Conservation (phyloP, 805 yeast species). For the Kockiozyma suomiensis region DNA sequence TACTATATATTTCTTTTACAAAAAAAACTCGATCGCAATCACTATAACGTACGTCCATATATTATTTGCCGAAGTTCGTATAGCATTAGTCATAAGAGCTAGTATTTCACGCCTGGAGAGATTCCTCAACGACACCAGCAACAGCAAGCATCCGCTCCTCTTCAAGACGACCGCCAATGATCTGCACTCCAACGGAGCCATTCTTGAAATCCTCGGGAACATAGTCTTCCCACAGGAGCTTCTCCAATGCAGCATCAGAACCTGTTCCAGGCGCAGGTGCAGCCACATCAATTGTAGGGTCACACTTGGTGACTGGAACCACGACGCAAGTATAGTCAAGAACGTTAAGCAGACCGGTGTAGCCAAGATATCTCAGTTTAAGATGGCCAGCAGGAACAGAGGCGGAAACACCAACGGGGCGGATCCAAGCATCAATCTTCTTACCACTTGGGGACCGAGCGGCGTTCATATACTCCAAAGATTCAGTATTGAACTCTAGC, state of each 20-base stretch:
- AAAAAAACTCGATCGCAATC: too few species aligned
- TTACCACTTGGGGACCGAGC: constrained; percentile 38
- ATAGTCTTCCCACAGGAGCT: constrained; percentile 38
- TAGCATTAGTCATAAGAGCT: neutral
- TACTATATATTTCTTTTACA: too few species aligned
- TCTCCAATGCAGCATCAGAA: constrained; percentile 19
- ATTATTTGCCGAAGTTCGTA: too few species aligned
- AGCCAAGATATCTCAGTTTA: constrained; percentile 31
- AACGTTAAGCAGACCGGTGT: constrained; percentile 49
- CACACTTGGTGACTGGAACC: constrained; percentile 53
- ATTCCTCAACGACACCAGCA: constrained; percentile 30
- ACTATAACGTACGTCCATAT: too few species aligned
- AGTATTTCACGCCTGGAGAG: constrained; percentile 21
- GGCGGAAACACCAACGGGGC: constrained; percentile 39
- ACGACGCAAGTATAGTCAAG: constrained; percentile 50
- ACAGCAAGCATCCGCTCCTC: constrained; percentile 57
- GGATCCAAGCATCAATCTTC: constrained; percentile 51
- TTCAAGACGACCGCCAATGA: constrained; percentile 57
- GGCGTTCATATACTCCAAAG: constrained; percentile 30
- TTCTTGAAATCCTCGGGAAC: constrained; percentile 52
- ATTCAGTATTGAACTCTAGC: constrained; percentile 34
- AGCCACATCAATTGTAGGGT: constrained; percentile 37
- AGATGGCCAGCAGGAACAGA: constrained; percentile 33
- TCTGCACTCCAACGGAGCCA: constrained; percentile 60
- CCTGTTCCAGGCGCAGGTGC: constrained; percentile 32